Percentiles rank a stretch among this genome's conserved stretches.
Conservation (phyloP, 176 grass and related monocot genomes). For the Zizania latifolia region DNA sequence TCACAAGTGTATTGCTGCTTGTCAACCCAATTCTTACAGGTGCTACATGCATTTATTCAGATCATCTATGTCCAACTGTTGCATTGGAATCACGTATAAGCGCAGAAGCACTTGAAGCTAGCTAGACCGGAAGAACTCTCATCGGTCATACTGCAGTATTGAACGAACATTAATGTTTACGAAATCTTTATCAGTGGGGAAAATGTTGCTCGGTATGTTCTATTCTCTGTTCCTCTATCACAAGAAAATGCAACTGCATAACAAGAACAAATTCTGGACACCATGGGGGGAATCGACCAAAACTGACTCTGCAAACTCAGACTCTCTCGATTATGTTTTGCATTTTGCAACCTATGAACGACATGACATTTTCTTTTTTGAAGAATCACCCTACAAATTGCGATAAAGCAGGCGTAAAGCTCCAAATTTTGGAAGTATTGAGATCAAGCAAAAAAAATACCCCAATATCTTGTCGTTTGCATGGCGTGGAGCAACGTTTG, state of each 20-base stretch:
- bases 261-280: not conserved
- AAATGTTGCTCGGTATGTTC: not conserved
- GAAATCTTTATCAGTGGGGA: not conserved
- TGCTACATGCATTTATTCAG: not conserved
- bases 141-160: not conserved
- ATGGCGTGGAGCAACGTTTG: not conserved
- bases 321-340: not conserved
- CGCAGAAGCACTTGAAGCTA: not conserved
- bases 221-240: too few relatives aligned
- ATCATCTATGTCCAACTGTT: not conserved
- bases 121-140: too few relatives aligned
- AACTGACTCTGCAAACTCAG: not conserved
- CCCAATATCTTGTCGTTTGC: not conserved
- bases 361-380: too few relatives aligned
- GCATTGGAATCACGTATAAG: not conserved
- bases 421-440: not conserved
- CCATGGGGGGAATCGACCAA: not conserved
- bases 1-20: not conserved
- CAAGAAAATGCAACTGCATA: not conserved
- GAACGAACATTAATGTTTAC: not conserved
- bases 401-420: not conserved
- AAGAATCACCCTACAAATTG: not conserved
- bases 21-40: not conserved
- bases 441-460: not conserved
- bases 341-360: not conserved